A percentile compares a stretch with the other conserved stretches of the same genome.
Conservation (phyloP, 164 flowering plant species). For the Buxus sempervirens region DNA sequence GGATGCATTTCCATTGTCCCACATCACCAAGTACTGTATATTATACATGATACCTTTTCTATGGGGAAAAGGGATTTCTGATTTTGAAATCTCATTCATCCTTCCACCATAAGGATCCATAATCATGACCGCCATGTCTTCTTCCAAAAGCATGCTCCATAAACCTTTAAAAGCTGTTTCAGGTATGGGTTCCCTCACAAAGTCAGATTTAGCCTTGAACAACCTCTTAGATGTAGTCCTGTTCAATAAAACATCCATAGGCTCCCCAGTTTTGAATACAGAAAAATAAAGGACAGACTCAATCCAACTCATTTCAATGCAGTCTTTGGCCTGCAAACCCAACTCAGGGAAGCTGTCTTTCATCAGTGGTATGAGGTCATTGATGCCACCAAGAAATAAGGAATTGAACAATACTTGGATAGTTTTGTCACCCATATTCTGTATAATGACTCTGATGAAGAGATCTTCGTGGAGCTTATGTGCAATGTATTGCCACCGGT, state of each 20-base stretch:
- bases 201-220: slow-evolving; percentile 18
- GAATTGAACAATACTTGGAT: not conserved
- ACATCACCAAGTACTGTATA: slow-evolving; percentile 12
- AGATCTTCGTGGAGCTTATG: slow-evolving; percentile 11
- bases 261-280: not conserved
- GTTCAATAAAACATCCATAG: not conserved
- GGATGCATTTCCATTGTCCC: slow-evolving; percentile 11
- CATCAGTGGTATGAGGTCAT: slow-evolving; percentile 8
- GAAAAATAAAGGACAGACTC: slow-evolving; percentile 6
- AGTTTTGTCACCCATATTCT: not conserved
- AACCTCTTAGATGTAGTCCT: not conserved
- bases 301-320: slow-evolving; percentile 20
- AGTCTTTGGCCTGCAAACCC: slow-evolving; percentile 11
- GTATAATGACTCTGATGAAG: not conserved
- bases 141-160: slow-evolving; percentile 6
- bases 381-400: slow-evolving; percentile 9
- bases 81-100: slow-evolving; percentile 12
- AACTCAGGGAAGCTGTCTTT: slow-evolving; percentile 15
- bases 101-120: slow-evolving; percentile 27
- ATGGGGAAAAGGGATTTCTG: slow-evolving; percentile 26
- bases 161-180: slow-evolving; percentile 2
- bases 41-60: slow-evolving; percentile 15
- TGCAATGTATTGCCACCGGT: too few relatives aligned
- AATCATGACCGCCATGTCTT: not conserved
- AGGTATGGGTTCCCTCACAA: slow-evolving; percentile 19